Percentiles rank a stretch among this genome's conserved stretches.
These are phyloP conservation scores for Saraca asoca DNA, from an alignment of 331 rosid species.

Conservation along the genomic window DNA sequence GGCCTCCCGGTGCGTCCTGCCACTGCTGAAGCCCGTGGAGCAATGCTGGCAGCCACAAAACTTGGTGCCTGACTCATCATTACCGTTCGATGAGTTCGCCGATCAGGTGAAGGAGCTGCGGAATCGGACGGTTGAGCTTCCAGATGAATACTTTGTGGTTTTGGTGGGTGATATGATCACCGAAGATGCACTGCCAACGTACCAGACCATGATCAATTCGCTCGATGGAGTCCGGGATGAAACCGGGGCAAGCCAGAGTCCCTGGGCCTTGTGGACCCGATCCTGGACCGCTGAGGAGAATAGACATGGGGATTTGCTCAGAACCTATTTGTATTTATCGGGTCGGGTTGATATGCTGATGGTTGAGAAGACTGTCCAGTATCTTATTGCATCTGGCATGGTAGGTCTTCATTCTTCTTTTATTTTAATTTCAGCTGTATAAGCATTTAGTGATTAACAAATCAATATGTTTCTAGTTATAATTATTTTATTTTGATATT, in stretches of 20 bases:
- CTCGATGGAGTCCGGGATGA: constrained; percentile 46
- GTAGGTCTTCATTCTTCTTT: constrained; percentile 10
- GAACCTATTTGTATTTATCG: constrained; percentile 42
- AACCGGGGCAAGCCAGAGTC: constrained; percentile 42
- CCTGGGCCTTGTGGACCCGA: constrained; percentile 51
- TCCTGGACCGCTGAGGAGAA: constrained; percentile 58
- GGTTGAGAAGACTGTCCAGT: constrained; percentile 46
- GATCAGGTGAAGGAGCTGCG: constrained; percentile 40
- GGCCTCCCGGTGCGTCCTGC: constrained; percentile 42
- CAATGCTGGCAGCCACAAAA: constrained; percentile 46
- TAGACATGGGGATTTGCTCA: constrained; percentile 51
- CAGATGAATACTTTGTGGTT: constrained; percentile 51
- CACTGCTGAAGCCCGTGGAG: constrained; percentile 41
- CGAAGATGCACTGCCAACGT: constrained; percentile 55
- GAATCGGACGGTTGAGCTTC: constrained; percentile 43
- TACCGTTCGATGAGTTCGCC: constrained; percentile 34
- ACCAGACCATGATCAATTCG: constrained; percentile 48
- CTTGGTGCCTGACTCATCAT: constrained; percentile 38
- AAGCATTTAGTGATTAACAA: no score
- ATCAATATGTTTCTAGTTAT: no score
- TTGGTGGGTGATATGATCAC: constrained; percentile 52
- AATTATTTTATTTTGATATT: no score
- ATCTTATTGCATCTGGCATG: constrained; percentile 49
- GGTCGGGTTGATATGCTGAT: constrained; percentile 52
- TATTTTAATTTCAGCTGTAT: no score